These are phyloP conservation scores for Myrmaecium sp. DNA, from an alignment of 2,329 filamentous ascomycete genomes.

Conservation along the genomic window DNA sequence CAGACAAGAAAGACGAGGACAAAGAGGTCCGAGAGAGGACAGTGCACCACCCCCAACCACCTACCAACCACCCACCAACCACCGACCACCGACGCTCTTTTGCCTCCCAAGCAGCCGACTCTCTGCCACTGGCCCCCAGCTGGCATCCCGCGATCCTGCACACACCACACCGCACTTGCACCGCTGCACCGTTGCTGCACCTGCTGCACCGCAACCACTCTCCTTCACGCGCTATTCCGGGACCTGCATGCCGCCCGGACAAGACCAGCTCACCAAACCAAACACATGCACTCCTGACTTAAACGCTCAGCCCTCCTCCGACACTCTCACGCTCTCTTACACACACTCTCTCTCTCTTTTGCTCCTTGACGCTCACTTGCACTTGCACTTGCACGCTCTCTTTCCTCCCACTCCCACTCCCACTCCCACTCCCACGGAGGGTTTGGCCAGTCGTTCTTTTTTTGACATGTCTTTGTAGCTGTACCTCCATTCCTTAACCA, in stretches of 20 bases:
- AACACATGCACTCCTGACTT: constrained; percentile 15
- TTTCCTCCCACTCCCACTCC: not conserved
- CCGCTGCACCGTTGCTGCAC: constrained; percentile 1
- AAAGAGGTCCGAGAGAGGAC: no score
- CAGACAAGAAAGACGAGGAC: no score
- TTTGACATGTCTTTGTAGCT: constrained; percentile 17
- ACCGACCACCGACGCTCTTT: no score
- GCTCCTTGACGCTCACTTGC: not conserved
- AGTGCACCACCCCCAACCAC: no score
- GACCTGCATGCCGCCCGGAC: not conserved
- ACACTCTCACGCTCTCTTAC: constrained; percentile 10
- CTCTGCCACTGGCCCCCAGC: no score
- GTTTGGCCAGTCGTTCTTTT: constrained; percentile 14
- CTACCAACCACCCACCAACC: no score
- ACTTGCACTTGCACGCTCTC: not conserved
- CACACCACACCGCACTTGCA: no score
- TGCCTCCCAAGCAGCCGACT: no score
- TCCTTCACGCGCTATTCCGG: not conserved
- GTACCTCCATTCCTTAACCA: not conserved
- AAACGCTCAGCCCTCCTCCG: constrained; percentile 12
- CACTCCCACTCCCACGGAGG: not conserved
- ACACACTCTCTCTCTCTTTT: constrained; percentile 12
- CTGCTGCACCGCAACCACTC: constrained; percentile 1
- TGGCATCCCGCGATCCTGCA: no score
- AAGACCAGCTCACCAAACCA: constrained; percentile 8